Conservation (phyloP, 805 yeast species). For the Hanseniaspora mollemarum region DNA sequence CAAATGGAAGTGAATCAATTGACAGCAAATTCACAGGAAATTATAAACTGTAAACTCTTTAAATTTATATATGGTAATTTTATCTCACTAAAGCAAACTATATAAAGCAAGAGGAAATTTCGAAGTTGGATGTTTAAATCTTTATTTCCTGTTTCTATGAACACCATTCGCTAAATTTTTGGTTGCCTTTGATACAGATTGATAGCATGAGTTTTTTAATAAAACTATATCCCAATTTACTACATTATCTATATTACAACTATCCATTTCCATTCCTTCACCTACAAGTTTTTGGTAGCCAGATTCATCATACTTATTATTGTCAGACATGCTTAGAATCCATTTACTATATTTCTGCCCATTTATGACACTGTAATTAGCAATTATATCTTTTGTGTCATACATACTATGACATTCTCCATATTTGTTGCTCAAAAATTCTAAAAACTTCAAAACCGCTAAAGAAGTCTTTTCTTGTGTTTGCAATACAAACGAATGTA, state of each 20-base stretch:
- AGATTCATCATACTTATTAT: slow-evolving; percentile 10
- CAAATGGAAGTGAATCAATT: not conserved
- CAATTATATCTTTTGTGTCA: slow-evolving; percentile 78
- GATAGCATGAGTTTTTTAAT: slow-evolving; percentile 72
- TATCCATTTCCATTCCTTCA: slow-evolving; percentile 31
- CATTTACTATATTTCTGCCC: slow-evolving; percentile 44
- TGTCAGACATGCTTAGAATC: slow-evolving; percentile 4
- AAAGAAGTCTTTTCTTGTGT: slow-evolving; percentile 81
- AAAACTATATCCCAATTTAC: slow-evolving; percentile 80
- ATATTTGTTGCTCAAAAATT: slow-evolving; percentile 59
- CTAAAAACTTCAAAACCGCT: slow-evolving; percentile 67
- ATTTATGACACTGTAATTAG: slow-evolving; percentile 63
- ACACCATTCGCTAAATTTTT: slow-evolving; percentile 7
- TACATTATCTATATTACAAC: slow-evolving; percentile 78
- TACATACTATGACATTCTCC: slow-evolving; percentile 64
- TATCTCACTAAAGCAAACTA: too few relatives aligned
- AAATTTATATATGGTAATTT: not conserved
- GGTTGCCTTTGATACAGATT: slow-evolving; percentile 57
- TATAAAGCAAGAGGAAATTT: too few relatives aligned
- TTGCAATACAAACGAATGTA: slow-evolving; percentile 55
- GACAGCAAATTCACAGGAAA: slow-evolving; percentile 23
- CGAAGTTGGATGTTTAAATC: too few relatives aligned
- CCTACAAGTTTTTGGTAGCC: slow-evolving; percentile 12
- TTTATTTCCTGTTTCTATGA: slow-evolving; percentile 24
- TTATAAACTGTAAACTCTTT: slow-evolving; percentile 18